Percentiles rank a stretch among this genome's conserved stretches.
Evolutionary conservation across 1,284 basidiomycete genomes (phyloP).

Genomic region (Coniferiporia sulphurascens): DNA sequence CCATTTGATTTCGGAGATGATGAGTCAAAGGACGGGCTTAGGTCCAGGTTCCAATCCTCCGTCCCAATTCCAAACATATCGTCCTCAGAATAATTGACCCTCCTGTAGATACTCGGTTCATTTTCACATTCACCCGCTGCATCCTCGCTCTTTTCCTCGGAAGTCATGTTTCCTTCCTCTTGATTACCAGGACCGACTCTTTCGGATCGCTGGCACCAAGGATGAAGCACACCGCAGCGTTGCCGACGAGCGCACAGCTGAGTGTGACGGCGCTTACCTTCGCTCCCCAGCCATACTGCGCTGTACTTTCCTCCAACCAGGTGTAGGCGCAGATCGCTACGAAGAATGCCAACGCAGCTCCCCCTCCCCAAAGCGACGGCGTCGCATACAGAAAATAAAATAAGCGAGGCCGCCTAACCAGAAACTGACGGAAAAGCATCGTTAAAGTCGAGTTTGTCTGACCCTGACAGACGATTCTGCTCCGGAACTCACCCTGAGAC

Average conservation of each 20-base stretch:
- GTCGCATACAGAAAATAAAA: conserved; percentile 13
- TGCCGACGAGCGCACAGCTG: conserved; percentile 5
- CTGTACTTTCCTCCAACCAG: conserved; percentile 15
- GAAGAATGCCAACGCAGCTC: conserved; percentile 10
- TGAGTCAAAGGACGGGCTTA: too few relatives aligned
- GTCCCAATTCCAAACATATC: too few relatives aligned
- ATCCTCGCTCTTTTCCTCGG: too few relatives aligned
- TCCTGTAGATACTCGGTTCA: too few relatives aligned
- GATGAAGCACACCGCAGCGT: conserved; percentile 10
- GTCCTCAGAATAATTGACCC: too few relatives aligned
- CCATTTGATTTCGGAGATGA: too few relatives aligned
- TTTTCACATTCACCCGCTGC: too few relatives aligned
- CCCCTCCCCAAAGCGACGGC: conserved; percentile 14
- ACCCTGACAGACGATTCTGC: not conserved
- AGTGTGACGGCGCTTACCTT: conserved; percentile 1
- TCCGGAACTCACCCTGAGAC: conserved; percentile 4
- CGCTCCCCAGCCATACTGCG: conserved; percentile 12
- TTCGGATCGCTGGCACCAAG: not conserved
- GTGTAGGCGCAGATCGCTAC: conserved; percentile 13
- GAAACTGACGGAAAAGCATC: not conserved
- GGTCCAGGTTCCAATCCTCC: too few relatives aligned
- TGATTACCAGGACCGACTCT: too few relatives aligned
- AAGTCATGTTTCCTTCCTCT: too few relatives aligned
- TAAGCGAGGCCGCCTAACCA: conserved; percentile 3
- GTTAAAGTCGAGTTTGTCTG: not conserved